These are phyloP conservation scores for Sporothrix euskadiensis DNA, from an alignment of 2,329 filamentous ascomycete species.

Conservation along the genomic window DNA sequence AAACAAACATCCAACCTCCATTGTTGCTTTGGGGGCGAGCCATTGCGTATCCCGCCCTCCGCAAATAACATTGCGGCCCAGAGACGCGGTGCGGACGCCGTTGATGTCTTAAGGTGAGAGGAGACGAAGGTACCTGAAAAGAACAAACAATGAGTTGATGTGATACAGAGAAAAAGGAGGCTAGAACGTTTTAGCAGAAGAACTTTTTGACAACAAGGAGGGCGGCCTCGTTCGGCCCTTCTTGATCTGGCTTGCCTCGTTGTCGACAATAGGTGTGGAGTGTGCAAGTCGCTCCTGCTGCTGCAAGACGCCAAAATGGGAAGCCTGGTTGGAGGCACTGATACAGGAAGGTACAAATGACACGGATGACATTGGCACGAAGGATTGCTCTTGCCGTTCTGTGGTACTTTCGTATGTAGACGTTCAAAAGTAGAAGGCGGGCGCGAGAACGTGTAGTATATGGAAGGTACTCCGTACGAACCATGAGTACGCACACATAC, in stretches of 20 bases:
- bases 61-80: slow-evolving; percentile 6
- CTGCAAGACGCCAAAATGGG: slow-evolving; percentile 13
- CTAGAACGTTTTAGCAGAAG: slow-evolving; percentile 12
- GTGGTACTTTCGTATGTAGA: neutral
- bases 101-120: neutral
- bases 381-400: slow-evolving; percentile 13
- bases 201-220: neutral
- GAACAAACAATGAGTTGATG: neutral
- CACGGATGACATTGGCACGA: neutral
- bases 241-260: slow-evolving; percentile 7
- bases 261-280: slow-evolving; percentile 7
- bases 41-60: neutral
- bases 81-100: neutral
- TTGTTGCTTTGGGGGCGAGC: neutral
- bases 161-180: slow-evolving; percentile 1
- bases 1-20: neutral
- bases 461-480: neutral
- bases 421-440: neutral
- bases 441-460: neutral
- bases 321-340: neutral
- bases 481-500: neutral
- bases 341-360: neutral
- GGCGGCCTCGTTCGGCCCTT: slow-evolving; percentile 1
- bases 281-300: neutral
- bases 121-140: neutral